Base-by-base conservation (phyloP, 1,139 yeast species). In the Casaregolazyma suthepensis region DNA sequence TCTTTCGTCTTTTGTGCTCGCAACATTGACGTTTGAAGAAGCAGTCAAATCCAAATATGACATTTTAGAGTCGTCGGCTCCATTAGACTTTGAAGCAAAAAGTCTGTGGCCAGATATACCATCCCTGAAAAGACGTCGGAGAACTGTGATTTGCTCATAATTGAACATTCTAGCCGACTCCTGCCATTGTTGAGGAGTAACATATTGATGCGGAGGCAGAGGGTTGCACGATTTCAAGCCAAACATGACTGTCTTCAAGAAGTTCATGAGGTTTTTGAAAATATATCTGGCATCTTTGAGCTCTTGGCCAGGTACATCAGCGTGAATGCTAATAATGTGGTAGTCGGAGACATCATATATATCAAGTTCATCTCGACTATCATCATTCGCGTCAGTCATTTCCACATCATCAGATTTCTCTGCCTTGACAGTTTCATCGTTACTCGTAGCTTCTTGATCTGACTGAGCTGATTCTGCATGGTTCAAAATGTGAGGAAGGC, bases 201-300 rank as follows among this genome's bases (percentile, higher is more conserved):
- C 83, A 47, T 81, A 80, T 9, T 87, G 82, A 54, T 80, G 79
- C 1, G 82, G 78, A 0, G 93, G 87, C 1, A 94, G 87, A 0
- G 97, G 96, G 64, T 91, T 93, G 66, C 96, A 90, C 55, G 84
- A 84, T 66, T 90, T 90, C 61, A 94, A 75, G 0, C 96, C 96
- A 69, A 86, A 89, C 62, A 93, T 85, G 46, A 91, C 88, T 0
- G 97, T 88, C 65, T 93, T 90, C 64, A 93, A 74, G 64, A 93
- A 94, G 5, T 93, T 86, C 85, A 94, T 82, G 54, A 94, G 75
- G 7, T 96, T 90, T 61, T 94, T 82, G 77, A 90, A 90, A 43
- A 93, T 73, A 63, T 87, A 88, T 52, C 94, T 80, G 1, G 96
- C 95, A 67, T 91, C 97, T 62, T 88, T 88, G 52, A 88, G 75